Percentiles rank a stretch among this genome's conserved stretches.
These are phyloP conservation scores for Ilyonectria destructans DNA, from an alignment of 2,329 filamentous ascomycete species.

Conservation along the genomic window DNA sequence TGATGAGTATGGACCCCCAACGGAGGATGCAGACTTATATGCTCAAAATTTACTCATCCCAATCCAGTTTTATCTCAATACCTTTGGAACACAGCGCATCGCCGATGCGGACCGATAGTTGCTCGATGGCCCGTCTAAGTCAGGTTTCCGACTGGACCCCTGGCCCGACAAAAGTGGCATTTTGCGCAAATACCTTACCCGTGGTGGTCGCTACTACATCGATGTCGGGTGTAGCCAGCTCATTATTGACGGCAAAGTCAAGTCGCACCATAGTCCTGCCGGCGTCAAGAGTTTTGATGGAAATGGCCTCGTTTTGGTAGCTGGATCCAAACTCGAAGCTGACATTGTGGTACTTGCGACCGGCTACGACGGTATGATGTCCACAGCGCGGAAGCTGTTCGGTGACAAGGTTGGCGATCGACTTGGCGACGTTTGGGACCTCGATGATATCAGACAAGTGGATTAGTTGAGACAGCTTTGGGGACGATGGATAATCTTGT, in stretches of 20 bases:
- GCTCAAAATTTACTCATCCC: conserved; percentile 32
- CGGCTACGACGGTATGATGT: conserved; percentile 59
- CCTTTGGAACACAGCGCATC: conserved; percentile 60
- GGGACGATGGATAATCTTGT: too few species aligned
- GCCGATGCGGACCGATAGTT: conserved; percentile 56
- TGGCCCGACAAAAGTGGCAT: conserved; percentile 70
- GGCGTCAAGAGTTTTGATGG: conserved; percentile 53
- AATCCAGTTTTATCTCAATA: conserved; percentile 59
- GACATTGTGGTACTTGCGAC: conserved; percentile 62
- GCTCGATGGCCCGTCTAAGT: conserved; percentile 63
- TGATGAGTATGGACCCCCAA: conserved; percentile 57
- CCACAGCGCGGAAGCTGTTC: conserved; percentile 54
- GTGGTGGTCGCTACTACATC: conserved; percentile 61
- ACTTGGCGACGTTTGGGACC: conserved; percentile 24
- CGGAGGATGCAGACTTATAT: conserved; percentile 67
- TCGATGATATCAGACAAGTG: too few species aligned
- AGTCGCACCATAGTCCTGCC: conserved; percentile 51
- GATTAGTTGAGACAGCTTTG: too few species aligned
- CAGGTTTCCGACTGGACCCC: conserved; percentile 71
- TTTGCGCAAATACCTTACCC: conserved; percentile 53
- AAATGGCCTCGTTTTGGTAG: conserved; percentile 46
- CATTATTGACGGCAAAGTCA: conserved; percentile 60
- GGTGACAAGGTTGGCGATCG: conserved; percentile 54
- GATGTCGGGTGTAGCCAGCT: conserved; percentile 59
- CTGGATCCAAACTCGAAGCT: conserved; percentile 56